These are phyloP conservation scores for Acer yangbiense DNA, from an alignment of 345 rosid species.

Conservation along the genomic window DNA sequence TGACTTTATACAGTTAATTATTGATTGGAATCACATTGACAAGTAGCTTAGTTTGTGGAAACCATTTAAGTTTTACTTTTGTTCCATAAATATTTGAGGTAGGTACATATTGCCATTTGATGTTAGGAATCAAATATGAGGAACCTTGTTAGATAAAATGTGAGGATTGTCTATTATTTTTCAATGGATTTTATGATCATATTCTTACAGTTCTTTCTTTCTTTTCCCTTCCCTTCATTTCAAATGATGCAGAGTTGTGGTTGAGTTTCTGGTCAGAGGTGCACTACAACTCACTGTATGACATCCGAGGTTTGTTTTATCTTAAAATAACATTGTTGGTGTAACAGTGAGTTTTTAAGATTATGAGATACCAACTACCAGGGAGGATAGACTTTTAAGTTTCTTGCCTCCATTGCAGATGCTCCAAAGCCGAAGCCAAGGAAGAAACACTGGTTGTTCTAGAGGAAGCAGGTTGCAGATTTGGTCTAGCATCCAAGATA, in stretches of 20 bases:
- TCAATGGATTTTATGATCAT: conserved; percentile 8
- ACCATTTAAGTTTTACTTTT: neutral
- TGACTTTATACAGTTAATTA: neutral
- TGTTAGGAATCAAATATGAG: neutral
- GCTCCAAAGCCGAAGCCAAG: conserved; percentile 73
- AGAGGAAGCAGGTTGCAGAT: conserved; percentile 29
- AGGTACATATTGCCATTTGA: neutral
- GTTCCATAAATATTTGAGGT: neutral
- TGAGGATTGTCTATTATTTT: neutral
- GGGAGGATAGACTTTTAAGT: neutral
- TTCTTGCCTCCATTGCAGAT: conserved; percentile 43
- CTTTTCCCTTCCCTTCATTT: conserved; percentile 11
- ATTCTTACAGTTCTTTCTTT: neutral
- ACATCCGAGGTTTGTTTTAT: conserved; percentile 62
- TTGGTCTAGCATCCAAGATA: neutral
- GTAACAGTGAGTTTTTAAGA: conserved; percentile 4
- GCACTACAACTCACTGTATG: conserved; percentile 93
- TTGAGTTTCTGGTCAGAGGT: conserved; percentile 99
- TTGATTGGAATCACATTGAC: neutral
- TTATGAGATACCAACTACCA: neutral
- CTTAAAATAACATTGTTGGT: neutral
- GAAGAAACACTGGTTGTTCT: conserved; percentile 96
- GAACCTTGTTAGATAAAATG: neutral
- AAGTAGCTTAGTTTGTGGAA: neutral
- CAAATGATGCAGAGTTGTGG: conserved; percentile 78